These are phyloP conservation scores for Amylocarpus encephaloides DNA, from an alignment of 2,329 filamentous ascomycete species.

Conservation along the genomic window DNA sequence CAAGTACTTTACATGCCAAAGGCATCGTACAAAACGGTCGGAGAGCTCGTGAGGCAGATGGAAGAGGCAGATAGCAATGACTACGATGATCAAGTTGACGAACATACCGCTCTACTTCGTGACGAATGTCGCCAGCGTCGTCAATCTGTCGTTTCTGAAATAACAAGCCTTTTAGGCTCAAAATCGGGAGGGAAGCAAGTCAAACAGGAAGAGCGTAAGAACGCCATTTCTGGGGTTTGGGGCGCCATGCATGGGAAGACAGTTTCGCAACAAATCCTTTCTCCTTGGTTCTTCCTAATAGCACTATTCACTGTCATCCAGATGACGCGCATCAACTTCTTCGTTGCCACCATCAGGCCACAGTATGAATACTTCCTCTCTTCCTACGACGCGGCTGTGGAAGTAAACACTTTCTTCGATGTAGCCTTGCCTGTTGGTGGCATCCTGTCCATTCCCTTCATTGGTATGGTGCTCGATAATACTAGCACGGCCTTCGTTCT, in stretches of 20 bases:
- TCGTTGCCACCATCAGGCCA: constrained; percentile 76
- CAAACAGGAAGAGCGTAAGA: constrained; percentile 61
- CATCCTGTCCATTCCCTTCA: constrained; percentile 78
- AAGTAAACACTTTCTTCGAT: constrained; percentile 81
- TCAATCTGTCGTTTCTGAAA: constrained; percentile 48
- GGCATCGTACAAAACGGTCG: constrained; percentile 76
- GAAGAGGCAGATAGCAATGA: constrained; percentile 43
- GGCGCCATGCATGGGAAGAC: constrained; percentile 72
- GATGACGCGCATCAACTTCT: constrained; percentile 85
- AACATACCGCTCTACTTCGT: constrained; percentile 33
- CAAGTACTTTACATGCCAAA: constrained; percentile 68
- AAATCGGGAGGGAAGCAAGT: constrained; percentile 57
- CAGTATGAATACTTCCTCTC: constrained; percentile 75
- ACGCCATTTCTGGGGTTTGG: constrained; percentile 67
- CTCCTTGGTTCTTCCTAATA: constrained; percentile 80
- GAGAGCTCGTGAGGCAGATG: constrained; percentile 71
- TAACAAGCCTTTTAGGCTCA: constrained; percentile 66
- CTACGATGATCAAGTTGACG: constrained; percentile 52
- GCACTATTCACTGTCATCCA: constrained; percentile 69
- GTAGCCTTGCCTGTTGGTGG: constrained; percentile 78
- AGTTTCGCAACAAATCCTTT: constrained; percentile 65
- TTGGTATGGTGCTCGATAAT: constrained; percentile 72
- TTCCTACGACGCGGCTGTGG: constrained; percentile 52
- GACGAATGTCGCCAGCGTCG: constrained; percentile 44
- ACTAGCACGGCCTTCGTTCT: constrained; percentile 68